Evolutionary conservation across 23 red algal species (phyloP), one percentile per base, ranked within the genome.

Genomic region (Gracilaria gracilis): DNA sequence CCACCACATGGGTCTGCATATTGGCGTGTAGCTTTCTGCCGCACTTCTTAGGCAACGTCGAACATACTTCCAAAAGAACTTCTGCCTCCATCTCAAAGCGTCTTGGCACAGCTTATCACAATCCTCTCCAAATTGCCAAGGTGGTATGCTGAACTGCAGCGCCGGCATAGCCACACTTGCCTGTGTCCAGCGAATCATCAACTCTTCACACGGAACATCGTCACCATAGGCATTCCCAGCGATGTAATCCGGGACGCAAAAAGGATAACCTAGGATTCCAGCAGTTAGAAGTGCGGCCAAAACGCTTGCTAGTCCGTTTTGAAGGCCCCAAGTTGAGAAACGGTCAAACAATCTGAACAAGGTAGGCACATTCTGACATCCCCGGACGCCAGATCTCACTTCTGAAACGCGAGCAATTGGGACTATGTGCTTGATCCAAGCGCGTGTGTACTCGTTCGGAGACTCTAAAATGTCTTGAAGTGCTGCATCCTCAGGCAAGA

Each of bases 1-100:
- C 96, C 96, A 98, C 86, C 91, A 98, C 84, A 98, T 91, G n/a
- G 96, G 96, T 57, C 96, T 71, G 34, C 75, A 54, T 8, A 98
- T 95, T 4, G 96, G 96, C 67, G 61, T 58, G 23, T 88, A 89
- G 23, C 67, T 84, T 24, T 83, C 79, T 24, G 75, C 54, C 23
- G 95, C 80, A 17, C 51, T 67, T 61, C 58, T 59, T 31, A 91
- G 19, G 31, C 49, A 80, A 21, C 77, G 36, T 23, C 59, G 54
- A 27, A 98, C 81, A 36, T 70, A 65, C 69, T 47, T 61, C 75
- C 87, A 84, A 31, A 98, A 87, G 64, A 88, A 80, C 33, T 59
- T 54, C 13, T 88, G 83, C 28, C 96, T 73, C 89, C 91, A 93
- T 36, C 70, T 71, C 82, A 98, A 87, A 21, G 89, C 83, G 35